A percentile compares a stretch with the other conserved stretches of the same genome.
Evolutionary conservation across 108 stramenopile genomes (phyloP).

Genomic region (Cyclotella cryptica): DNA sequence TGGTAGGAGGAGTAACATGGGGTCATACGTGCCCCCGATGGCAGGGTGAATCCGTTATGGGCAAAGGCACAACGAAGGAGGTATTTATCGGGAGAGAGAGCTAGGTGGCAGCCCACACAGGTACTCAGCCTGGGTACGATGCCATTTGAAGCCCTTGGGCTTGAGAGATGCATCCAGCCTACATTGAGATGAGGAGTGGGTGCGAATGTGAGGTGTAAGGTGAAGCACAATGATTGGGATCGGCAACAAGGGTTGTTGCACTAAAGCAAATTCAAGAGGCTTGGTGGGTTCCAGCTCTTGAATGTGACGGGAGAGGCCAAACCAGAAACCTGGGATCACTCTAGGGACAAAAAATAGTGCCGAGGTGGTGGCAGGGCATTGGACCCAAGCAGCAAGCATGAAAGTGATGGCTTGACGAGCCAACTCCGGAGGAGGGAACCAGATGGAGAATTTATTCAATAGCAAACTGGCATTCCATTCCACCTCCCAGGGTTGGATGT

Average conservation of each 20-base stretch:
- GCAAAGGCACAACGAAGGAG: neutral
- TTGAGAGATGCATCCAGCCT: neutral
- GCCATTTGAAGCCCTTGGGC: neutral
- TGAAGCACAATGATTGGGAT: conserved; percentile 4
- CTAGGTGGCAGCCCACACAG: conserved; percentile 9
- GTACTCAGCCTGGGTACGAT: neutral
- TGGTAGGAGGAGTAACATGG: neutral
- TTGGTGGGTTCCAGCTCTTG: neutral
- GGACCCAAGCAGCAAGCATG: neutral
- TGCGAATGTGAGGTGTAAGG: conserved; percentile 4
- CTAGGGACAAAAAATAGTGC: neutral
- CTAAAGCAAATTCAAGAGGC: neutral
- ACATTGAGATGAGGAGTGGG: no score
- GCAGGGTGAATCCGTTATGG: neutral
- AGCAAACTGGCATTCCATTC: neutral
- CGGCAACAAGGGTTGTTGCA: neutral
- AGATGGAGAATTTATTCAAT: neutral
- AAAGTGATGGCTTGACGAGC: neutral
- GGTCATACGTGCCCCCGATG: neutral
- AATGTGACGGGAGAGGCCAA: conserved; percentile 9
- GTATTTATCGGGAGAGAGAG: neutral
- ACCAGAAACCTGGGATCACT: neutral
- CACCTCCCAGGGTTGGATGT: neutral
- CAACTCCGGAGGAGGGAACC: conserved; percentile 16
- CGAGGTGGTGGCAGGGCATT: neutral